Conservation (phyloP, 768 basidiomycete species). For the Podaxis sp. region DNA sequence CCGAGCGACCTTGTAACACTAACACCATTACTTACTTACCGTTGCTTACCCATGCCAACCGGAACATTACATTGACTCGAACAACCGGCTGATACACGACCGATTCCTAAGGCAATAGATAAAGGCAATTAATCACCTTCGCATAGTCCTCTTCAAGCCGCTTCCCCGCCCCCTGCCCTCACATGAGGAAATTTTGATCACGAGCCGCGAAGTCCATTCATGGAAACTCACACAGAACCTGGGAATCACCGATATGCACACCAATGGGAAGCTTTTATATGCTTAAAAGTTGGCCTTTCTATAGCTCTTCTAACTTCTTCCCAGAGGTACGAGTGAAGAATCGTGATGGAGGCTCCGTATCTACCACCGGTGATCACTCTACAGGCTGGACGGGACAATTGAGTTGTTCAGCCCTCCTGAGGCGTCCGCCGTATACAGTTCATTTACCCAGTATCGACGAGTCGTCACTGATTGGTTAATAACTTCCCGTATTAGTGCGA, state of each 20-base stretch:
- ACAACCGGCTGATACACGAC: neutral
- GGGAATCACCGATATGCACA: neutral
- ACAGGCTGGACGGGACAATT: neutral
- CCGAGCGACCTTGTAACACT: conserved; percentile 5
- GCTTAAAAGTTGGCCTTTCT: neutral
- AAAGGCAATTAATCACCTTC: neutral
- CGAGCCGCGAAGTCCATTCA: neutral
- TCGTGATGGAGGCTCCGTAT: neutral
- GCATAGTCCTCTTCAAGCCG: neutral
- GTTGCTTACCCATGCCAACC: neutral
- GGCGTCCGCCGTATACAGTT: neutral
- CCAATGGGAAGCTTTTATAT: neutral
- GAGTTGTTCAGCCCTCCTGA: neutral
- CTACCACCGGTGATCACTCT: neutral
- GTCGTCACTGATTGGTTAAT: neutral
- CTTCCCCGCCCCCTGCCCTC: neutral
- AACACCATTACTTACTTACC: neutral
- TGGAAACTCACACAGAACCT: neutral
- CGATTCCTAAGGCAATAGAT: neutral
- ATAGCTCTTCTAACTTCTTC: neutral
- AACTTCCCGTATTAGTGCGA: neutral
- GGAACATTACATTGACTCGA: neutral
- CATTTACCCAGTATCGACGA: neutral
- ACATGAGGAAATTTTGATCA: neutral
- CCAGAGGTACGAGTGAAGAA: conserved; percentile 1